phyloP scores from a whole-genome alignment of 352 stramenopile genomes.

The Pythium aquatile region DNA sequence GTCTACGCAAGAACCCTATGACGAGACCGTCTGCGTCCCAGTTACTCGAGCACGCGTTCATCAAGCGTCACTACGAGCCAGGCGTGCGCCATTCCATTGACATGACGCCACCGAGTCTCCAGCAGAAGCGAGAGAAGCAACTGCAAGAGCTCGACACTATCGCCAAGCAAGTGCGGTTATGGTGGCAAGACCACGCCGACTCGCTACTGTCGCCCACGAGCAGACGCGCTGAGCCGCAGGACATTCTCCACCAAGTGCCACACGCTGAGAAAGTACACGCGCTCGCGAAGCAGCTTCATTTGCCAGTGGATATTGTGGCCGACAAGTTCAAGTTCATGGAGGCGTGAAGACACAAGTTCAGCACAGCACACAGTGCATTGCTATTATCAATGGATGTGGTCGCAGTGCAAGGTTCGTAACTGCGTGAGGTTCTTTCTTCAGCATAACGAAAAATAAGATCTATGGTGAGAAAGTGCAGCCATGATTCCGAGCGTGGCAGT shows the following conservation, averaged over 20 bases:
- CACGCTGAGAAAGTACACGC: slow-evolving; percentile 36
- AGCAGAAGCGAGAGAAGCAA: slow-evolving; percentile 29
- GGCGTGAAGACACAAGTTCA: slow-evolving; percentile 10
- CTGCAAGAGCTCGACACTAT: slow-evolving; percentile 47
- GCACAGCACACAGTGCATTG: too few relatives aligned
- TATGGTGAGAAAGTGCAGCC: slow-evolving; percentile 11
- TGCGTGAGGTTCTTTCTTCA: neutral
- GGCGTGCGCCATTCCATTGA: slow-evolving; percentile 29
- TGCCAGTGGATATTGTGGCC: slow-evolving; percentile 51
- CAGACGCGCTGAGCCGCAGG: neutral
- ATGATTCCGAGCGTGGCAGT: neutral
- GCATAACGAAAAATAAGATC: slow-evolving; percentile 22
- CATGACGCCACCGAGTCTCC: slow-evolving; percentile 17
- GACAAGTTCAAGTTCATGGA: slow-evolving; percentile 59
- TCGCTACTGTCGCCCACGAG: slow-evolving; percentile 31
- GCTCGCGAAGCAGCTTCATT: slow-evolving; percentile 46
- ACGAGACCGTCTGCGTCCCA: slow-evolving; percentile 42
- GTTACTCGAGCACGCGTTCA: slow-evolving; percentile 72
- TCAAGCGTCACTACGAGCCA: slow-evolving; percentile 54
- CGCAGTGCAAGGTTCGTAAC: neutral
- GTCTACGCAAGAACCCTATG: slow-evolving; percentile 78
- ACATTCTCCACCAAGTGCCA: slow-evolving; percentile 27
- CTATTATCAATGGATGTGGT: neutral
- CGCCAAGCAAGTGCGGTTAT: slow-evolving; percentile 47
- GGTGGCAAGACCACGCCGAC: slow-evolving; percentile 51